Evolutionary conservation across 148 eudicot genomes (phyloP).

Genomic region (Polygonum maritimum): DNA sequence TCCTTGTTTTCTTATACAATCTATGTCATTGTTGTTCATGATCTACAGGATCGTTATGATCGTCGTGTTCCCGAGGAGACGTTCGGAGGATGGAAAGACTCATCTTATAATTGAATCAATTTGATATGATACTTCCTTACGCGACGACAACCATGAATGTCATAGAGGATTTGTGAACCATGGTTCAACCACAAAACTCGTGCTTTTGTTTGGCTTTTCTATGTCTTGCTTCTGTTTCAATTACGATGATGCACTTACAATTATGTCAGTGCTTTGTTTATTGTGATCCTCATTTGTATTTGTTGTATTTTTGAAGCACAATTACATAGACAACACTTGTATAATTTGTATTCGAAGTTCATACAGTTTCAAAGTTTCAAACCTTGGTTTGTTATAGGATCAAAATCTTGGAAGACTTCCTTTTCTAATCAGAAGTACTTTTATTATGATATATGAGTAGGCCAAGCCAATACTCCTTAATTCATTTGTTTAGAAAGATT

Average conservation of each 20-base stretch:
- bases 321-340: not conserved
- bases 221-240: not conserved
- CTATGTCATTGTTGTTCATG: slow-evolving; percentile 5
- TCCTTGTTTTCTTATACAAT: not conserved
- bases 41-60: slow-evolving; percentile 24
- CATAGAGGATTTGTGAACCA: not conserved
- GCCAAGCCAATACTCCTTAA: not conserved
- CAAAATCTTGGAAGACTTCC: not conserved
- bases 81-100: slow-evolving; percentile 69
- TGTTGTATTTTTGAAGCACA: not conserved
- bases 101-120: slow-evolving; percentile 10
- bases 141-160: not conserved
- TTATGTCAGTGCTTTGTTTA: not conserved
- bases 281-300: not conserved
- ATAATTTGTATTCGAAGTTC: not conserved
- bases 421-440: not conserved
- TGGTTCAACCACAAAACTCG: not conserved
- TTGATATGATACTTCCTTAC: not conserved
- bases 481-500: not conserved
- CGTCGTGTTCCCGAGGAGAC: slow-evolving; percentile 30
- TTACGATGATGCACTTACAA: not conserved
- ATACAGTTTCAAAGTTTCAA: not conserved
- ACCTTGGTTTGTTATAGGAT: no score
- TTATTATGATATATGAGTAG: not conserved
- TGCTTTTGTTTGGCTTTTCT: not conserved